Base-by-base conservation (phyloP, 495 filamentous ascomycete species). In the Bryoglossum gracile region DNA sequence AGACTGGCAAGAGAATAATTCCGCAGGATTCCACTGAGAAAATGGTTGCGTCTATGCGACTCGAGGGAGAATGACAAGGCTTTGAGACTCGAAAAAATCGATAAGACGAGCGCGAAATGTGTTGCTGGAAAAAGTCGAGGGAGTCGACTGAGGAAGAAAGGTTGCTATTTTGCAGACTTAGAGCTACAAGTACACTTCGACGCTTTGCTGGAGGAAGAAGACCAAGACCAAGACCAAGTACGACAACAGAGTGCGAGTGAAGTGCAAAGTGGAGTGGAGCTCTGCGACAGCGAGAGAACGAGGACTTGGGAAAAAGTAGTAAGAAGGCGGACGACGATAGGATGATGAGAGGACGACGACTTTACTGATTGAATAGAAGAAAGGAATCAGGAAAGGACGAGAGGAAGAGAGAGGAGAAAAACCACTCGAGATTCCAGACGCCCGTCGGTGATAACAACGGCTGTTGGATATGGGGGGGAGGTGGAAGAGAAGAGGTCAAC, bases 381-480 rank as follows among this genome's bases (percentile, higher is more conserved):
- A 58, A 59, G 57, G 48, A 59, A 60, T 50, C 63, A 65, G 60
- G 69, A 71, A 73, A 70, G 59, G 73, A 72, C 70, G 64, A 66
- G 64, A 67, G 67, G 67, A 68, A 69, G 47, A 69, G 63, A 63
- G 57, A 68, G 66, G 63, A 69, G 64, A 62, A 68, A 63, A 41
- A 47, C 65, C 68, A 64, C 69, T 66, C 66, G 48, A 60, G 66
- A 65, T 67, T 66, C 66, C 66, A 65, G 59, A 61, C 56, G 57
- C 61, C 55, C 54, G 56, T 55, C 46, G 61, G 58, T 63, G 62
- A 59, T 57, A 41, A 47, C 51, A 62, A 61, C 53, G 30, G 59
- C 41, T 61, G 54, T 51, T 55, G 52, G 59, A 53, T 54, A 52
- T 53, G 55, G 57, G 62, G 54, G 42, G 37, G 55, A 51, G 58